phyloP scores from a whole-genome alignment of 768 basidiomycete species.

The Tricholoma saponaceum region DNA sequence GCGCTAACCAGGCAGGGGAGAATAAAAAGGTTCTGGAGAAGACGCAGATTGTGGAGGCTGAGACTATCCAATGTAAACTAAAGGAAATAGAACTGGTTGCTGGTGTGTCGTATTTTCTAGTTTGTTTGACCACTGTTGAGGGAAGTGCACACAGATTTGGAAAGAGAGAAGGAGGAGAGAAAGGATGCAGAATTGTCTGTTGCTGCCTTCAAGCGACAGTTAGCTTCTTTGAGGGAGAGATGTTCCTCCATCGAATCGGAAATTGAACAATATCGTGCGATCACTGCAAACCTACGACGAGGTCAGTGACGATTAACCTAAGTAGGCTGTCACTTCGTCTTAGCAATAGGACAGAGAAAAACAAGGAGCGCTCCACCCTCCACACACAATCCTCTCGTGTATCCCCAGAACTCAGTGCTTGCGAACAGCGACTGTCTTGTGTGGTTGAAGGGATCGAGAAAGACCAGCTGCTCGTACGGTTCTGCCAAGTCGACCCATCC shows the following conservation, averaged over 20 bases:
- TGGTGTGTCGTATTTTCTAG: conserved; percentile 40
- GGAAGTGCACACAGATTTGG: conserved; percentile 41
- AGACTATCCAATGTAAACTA: conserved; percentile 73
- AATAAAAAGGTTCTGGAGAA: conserved; percentile 63
- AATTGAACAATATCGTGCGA: conserved; percentile 66
- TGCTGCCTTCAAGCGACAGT: conserved; percentile 59
- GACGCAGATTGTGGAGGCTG: conserved; percentile 55
- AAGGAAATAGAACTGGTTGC: conserved; percentile 76
- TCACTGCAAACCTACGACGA: conserved; percentile 57
- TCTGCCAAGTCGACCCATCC: conserved; percentile 56
- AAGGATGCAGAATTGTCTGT: conserved; percentile 65
- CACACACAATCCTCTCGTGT: conserved; percentile 47
- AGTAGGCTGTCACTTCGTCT: background rate
- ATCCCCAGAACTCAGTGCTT: conserved; percentile 50
- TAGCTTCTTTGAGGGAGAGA: conserved; percentile 59
- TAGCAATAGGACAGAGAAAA: conserved; percentile 47
- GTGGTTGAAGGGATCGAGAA: conserved; percentile 75
- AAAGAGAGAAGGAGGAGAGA: conserved; percentile 66
- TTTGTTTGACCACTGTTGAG: background rate
- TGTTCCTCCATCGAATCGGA: conserved; percentile 57
- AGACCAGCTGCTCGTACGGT: conserved; percentile 71
- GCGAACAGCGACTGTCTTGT: conserved; percentile 57
- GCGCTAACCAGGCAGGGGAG: conserved; percentile 55
- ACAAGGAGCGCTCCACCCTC: conserved; percentile 57
- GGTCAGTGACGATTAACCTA: conserved; percentile 37